These are phyloP conservation scores for Cutaneotrichosporon spelunceum DNA, from an alignment of 1,284 basidiomycete species.

Conservation along the genomic window DNA sequence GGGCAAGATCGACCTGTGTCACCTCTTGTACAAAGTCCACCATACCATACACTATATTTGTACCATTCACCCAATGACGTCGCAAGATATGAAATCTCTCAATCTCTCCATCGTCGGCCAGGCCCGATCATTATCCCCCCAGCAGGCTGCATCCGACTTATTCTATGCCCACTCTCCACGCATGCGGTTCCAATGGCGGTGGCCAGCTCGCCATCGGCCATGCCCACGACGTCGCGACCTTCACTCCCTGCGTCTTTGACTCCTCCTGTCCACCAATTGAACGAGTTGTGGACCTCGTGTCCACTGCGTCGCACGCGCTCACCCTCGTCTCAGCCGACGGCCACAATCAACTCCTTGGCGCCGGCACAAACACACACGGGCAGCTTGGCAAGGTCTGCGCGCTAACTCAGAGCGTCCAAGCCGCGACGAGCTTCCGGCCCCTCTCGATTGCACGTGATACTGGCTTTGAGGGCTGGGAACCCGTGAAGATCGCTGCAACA, in stretches of 20 bases:
- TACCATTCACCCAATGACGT: not conserved
- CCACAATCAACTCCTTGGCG: slow-evolving; percentile 30
- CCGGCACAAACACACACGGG: slow-evolving; percentile 44
- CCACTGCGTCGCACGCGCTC: slow-evolving; percentile 39
- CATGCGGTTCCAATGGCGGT: slow-evolving; percentile 71
- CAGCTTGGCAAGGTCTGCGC: slow-evolving; percentile 42
- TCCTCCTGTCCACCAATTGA: slow-evolving; percentile 21
- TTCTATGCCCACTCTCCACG: slow-evolving; percentile 47
- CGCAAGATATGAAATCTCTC: not conserved
- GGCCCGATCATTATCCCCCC: not conserved
- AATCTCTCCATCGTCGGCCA: not conserved
- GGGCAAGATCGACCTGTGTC: not conserved
- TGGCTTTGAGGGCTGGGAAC: slow-evolving; percentile 30
- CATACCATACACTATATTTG: not conserved
- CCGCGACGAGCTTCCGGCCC: slow-evolving; percentile 31
- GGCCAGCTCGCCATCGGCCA: slow-evolving; percentile 67
- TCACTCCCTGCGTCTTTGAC: slow-evolving; percentile 54
- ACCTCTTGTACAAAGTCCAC: not conserved
- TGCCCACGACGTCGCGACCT: slow-evolving; percentile 60
- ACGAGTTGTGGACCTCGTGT: slow-evolving; percentile 36
- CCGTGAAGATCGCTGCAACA: slow-evolving; percentile 58
- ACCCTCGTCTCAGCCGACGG: slow-evolving; percentile 23
- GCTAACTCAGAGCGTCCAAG: slow-evolving; percentile 28
- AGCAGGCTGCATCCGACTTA: not conserved
- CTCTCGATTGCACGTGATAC: slow-evolving; percentile 24